These are phyloP conservation scores for Torulaspora pretoriensis DNA, from an alignment of 1,139 yeast species.

Conservation along the genomic window DNA sequence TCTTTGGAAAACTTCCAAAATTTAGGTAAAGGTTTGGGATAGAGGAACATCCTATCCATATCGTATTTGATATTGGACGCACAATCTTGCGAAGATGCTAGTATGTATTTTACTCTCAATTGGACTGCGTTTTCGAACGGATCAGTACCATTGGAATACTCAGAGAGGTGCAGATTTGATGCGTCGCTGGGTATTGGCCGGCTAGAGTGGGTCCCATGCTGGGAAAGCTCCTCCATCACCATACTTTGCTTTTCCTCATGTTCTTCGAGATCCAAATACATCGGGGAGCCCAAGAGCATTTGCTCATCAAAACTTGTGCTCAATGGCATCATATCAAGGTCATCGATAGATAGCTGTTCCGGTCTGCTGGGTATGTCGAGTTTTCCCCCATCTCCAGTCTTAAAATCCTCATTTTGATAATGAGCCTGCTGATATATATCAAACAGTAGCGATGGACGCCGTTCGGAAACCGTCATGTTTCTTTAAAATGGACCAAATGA, in stretches of 20 bases:
- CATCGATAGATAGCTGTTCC: constrained; percentile 26
- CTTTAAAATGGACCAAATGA: too few species aligned
- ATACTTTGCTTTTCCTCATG: constrained; percentile 16
- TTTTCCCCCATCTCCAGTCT: constrained; percentile 3
- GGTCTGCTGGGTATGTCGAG: constrained; percentile 9
- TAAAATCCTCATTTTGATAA: neutral
- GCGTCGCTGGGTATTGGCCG: constrained; percentile 16
- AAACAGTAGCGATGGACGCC: constrained; percentile 16
- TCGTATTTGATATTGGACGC: constrained; percentile 27
- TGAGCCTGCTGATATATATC: constrained; percentile 16
- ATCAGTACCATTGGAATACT: constrained; percentile 7
- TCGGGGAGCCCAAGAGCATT: constrained; percentile 30
- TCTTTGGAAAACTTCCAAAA: constrained; percentile 35
- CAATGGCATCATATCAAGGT: constrained; percentile 30
- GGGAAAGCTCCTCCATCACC: constrained; percentile 7
- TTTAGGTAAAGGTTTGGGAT: constrained; percentile 35
- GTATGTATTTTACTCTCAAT: constrained; percentile 24
- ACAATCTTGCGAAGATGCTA: constrained; percentile 27
- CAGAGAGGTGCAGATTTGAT: constrained; percentile 13
- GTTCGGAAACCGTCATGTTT: constrained; percentile 2
- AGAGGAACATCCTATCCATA: constrained; percentile 28
- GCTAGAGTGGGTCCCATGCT: constrained; percentile 10
- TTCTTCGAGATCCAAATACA: constrained; percentile 28
- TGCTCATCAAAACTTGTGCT: constrained; percentile 29
- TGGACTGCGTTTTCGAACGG: constrained; percentile 17